A percentile compares a stretch with the other conserved stretches of the same genome.
These are phyloP conservation scores for Endothia cerciana DNA, from an alignment of 2,329 filamentous ascomycete genomes.

Conservation along the genomic window DNA sequence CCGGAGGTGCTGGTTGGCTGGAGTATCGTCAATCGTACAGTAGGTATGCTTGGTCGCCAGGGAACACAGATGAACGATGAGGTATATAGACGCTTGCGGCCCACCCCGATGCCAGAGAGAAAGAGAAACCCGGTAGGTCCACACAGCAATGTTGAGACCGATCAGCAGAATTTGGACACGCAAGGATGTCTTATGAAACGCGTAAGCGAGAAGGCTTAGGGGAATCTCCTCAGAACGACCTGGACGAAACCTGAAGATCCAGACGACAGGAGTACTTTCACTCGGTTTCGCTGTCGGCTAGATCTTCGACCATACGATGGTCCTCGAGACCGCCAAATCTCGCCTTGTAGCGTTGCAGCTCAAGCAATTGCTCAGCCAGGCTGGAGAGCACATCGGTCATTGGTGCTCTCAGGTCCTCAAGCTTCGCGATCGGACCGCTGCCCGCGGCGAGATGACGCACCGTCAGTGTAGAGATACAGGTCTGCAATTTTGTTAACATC, in stretches of 20 bases:
- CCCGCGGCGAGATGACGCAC: constrained; percentile 80
- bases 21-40: constrained; percentile 18
- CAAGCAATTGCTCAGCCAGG: constrained; percentile 63
- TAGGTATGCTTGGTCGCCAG: constrained; percentile 15
- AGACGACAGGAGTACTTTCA: constrained; percentile 32
- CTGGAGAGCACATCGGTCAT: constrained; percentile 73
- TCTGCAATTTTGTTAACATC: constrained; percentile 50
- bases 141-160: neutral
- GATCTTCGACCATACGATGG: constrained; percentile 31
- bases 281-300: constrained; percentile 42
- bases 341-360: constrained; percentile 65
- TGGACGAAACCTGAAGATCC: neutral
- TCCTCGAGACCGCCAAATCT: constrained; percentile 51
- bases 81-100: constrained; percentile 28
- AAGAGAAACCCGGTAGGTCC: neutral
- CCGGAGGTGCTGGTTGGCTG: neutral
- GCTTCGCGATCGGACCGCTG: constrained; percentile 60
- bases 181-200: constrained; percentile 24
- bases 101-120: constrained; percentile 19
- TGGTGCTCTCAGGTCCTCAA: constrained; percentile 76
- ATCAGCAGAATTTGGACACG: constrained; percentile 2
- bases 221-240: neutral
- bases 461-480: constrained; percentile 77
- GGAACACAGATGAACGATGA: constrained; percentile 11
- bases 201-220: constrained; percentile 2